Evolutionary conservation across 306 rosid species (phyloP).

Genomic region (Betula pendula): DNA sequence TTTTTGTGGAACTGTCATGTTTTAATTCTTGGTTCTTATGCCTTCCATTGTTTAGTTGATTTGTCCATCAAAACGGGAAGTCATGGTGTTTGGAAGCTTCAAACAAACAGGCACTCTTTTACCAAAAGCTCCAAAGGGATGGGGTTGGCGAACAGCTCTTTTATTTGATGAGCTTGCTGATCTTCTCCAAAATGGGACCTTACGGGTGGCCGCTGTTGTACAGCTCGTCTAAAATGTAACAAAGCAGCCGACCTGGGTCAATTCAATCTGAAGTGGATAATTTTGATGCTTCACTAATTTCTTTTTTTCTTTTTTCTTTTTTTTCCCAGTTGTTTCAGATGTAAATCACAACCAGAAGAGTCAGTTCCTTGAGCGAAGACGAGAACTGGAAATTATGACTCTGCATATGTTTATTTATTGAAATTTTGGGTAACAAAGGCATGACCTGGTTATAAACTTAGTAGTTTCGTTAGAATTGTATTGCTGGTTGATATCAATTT

Average conservation of each 20-base stretch:
- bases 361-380: neutral
- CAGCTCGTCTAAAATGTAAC: constrained; percentile 67
- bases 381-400: too few relatives aligned
- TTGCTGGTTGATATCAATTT: neutral
- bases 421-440: neutral
- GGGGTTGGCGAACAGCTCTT: constrained; percentile 99
- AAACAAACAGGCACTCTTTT: constrained; percentile 95
- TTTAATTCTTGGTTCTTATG: constrained; percentile 23
- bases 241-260: constrained; percentile 20
- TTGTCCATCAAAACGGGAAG: constrained; percentile 94
- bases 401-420: neutral
- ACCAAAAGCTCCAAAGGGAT: constrained; percentile 96
- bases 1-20: neutral
- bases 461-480: neutral
- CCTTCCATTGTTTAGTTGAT: constrained; percentile 53
- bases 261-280: neutral
- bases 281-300: constrained; percentile 20
- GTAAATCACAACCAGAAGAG: constrained; percentile 10
- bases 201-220: constrained; percentile 85
- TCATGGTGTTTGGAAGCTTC: constrained; percentile 84
- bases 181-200: constrained; percentile 87
- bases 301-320: neutral
- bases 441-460: neutral
- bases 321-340: constrained; percentile 13
- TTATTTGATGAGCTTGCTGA: constrained; percentile 84